Base-by-base conservation (phyloP, 805 yeast species). In the Wickerhamomyces alni region DNA sequence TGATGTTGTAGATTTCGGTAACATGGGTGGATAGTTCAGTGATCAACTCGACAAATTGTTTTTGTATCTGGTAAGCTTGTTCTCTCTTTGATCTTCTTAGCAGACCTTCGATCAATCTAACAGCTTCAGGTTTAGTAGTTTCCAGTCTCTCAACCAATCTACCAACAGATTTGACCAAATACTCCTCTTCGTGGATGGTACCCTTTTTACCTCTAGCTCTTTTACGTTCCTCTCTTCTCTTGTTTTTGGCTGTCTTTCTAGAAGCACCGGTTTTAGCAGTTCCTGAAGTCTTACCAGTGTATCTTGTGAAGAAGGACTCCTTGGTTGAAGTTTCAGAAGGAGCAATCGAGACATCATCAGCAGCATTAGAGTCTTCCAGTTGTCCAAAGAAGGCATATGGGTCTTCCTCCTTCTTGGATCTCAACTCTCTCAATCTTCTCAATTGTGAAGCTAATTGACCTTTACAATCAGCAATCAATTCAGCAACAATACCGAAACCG, bases 221-320 rank as follows among this genome's bases (percentile, higher is more conserved):
- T 66, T 93, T 93, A 54, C 99, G 77, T 58, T 91, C 99, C 62
- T 91, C 97, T 49, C 99, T 77, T 59, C 96, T 85, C 48, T 81
- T 77, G 62, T 93, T 93, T 65, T 93, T 93, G 7, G 94, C 75
- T 0, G 99, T 89, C 55, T 83, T 75, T 61, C 99, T 76, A 0
- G 96, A 82, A 3, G 93, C 97, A 22, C 98, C 97, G 0, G 99
- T 93, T 57, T 85, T 84, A 4, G 98, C 98, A 3, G 99, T 93
- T 18, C 96, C 96, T 1, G 83, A 72, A 1, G 98, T 89, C 62
- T 91, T 89, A 47, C 98, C 99, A 0, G 99, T 93, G 61, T 93
- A 93, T 57, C 95, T 75, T 1, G 99, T 93, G 66, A 87, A 86
- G 60, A 89, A 87, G 0, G 98, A 88, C 29, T 91, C 94, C 22